phyloP scores from a whole-genome alignment of 2,329 filamentous ascomycete species.

The Zalaria sp. region DNA sequence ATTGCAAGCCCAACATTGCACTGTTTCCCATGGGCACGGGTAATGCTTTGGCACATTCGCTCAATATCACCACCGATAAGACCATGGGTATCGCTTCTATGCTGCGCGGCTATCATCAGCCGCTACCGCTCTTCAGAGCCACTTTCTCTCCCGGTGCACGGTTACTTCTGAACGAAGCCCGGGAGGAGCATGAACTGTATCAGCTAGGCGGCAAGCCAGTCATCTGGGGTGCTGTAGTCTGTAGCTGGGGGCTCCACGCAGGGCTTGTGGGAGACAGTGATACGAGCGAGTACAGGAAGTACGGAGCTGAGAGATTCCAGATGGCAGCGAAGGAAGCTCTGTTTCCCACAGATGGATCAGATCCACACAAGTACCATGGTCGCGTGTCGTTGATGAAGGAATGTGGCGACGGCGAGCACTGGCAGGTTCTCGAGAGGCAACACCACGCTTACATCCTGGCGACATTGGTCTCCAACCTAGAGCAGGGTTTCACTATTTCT shows the following conservation, averaged over 20 bases:
- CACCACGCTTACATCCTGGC: constrained; percentile 65
- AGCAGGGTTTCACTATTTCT: constrained; percentile 70
- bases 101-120: constrained; percentile 17
- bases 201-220: constrained; percentile 16
- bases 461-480: constrained; percentile 66
- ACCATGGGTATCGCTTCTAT: constrained; percentile 28
- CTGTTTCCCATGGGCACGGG: constrained; percentile 39
- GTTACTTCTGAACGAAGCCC: constrained; percentile 28
- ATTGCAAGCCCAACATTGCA: constrained; percentile 40
- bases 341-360: constrained; percentile 37
- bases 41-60: constrained; percentile 35
- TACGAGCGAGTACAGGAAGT: constrained; percentile 62
- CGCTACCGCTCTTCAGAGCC: constrained; percentile 28
- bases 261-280: constrained; percentile 84
- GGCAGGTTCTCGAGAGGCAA: constrained; percentile 22
- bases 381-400: constrained; percentile 30
- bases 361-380: constrained; percentile 43
- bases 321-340: constrained; percentile 72
- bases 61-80: constrained; percentile 20
- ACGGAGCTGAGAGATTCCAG: constrained; percentile 64
- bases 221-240: constrained; percentile 65
- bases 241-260: constrained; percentile 82
- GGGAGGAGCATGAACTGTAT: constrained; percentile 24
- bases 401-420: constrained; percentile 8
- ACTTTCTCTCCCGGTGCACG: constrained; percentile 30